phyloP scores from a whole-genome alignment of 2,329 filamentous ascomycete genomes.

The Hypoxylon sp. region DNA sequence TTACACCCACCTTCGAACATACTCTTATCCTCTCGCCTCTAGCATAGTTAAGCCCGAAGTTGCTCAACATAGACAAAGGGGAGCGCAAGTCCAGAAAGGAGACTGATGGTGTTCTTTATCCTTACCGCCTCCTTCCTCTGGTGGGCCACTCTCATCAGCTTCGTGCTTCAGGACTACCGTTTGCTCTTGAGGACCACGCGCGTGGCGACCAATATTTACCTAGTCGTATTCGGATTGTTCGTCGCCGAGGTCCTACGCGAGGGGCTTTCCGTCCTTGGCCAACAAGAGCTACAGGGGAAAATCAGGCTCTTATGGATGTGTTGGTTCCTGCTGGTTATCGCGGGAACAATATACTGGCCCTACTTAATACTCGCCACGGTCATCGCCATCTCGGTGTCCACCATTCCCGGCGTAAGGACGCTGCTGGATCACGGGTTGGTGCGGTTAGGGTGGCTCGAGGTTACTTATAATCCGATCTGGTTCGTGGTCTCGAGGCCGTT shows the following conservation, averaged over 20 bases:
- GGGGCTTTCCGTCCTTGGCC: slow-evolving; percentile 43
- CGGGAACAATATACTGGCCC: slow-evolving; percentile 39
- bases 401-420: slow-evolving; percentile 30
- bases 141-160: slow-evolving; percentile 45
- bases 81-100: neutral
- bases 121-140: slow-evolving; percentile 42
- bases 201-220: slow-evolving; percentile 45
- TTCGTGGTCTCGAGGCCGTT: slow-evolving; percentile 11
- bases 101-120: slow-evolving; percentile 43
- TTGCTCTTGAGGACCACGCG: slow-evolving; percentile 46
- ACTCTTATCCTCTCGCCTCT: neutral
- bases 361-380: slow-evolving; percentile 37
- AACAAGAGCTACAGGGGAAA: neutral
- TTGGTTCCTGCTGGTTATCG: slow-evolving; percentile 45
- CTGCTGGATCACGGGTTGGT: slow-evolving; percentile 46
- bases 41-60: too few relatives aligned
- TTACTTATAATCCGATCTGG: slow-evolving; percentile 38
- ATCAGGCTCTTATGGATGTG: neutral
- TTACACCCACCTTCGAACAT: neutral
- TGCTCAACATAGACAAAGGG: neutral
- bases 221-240: slow-evolving; percentile 47
- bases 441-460: slow-evolving; percentile 39
- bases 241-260: slow-evolving; percentile 43
- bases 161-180: slow-evolving; percentile 42
- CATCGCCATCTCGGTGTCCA: slow-evolving; percentile 31